Percentiles rank a stretch among this genome's conserved stretches.
Evolutionary conservation across 2,329 filamentous ascomycete genomes (phyloP).

Genomic region (Ophiostoma australiae): DNA sequence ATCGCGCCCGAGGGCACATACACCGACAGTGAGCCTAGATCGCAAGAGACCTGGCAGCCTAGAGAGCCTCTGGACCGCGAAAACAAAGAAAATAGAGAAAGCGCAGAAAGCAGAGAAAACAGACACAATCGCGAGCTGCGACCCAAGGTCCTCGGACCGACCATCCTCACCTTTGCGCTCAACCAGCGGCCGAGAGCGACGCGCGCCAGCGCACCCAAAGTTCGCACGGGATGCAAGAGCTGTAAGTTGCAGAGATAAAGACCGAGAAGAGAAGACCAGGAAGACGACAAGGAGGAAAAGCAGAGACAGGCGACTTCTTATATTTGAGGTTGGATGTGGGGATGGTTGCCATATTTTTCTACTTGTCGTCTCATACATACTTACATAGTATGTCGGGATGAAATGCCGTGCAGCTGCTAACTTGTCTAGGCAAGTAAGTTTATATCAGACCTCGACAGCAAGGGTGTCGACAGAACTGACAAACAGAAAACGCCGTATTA

Average conservation of each 20-base stretch:
- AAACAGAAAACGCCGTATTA: slow-evolving; percentile 29
- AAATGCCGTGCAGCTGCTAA: neutral
- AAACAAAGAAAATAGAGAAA: neutral
- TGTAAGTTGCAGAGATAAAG: slow-evolving; percentile 26
- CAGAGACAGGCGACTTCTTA: neutral
- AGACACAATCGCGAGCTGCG: neutral
- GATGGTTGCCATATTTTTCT: neutral
- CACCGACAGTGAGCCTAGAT: neutral
- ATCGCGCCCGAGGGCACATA: neutral
- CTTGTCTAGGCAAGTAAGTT: slow-evolving; percentile 7
- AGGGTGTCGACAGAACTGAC: neutral
- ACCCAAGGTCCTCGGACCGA: neutral
- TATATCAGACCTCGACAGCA: neutral
- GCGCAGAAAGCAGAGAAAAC: neutral
- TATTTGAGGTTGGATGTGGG: neutral
- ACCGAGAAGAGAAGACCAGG: neutral
- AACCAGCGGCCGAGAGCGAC: slow-evolving; percentile 33
- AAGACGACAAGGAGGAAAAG: neutral
- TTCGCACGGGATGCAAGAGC: slow-evolving; percentile 32
- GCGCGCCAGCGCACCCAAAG: slow-evolving; percentile 32
- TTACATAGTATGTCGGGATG: neutral
- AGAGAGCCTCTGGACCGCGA: neutral
- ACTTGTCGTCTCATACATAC: neutral
- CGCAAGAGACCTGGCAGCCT: neutral
- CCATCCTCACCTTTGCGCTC: slow-evolving; percentile 33